Percentiles rank a stretch among this genome's conserved stretches.
These are phyloP conservation scores for Monosporascus ibericus DNA, from an alignment of 2,329 filamentous ascomycete genomes.

Conservation along the genomic window DNA sequence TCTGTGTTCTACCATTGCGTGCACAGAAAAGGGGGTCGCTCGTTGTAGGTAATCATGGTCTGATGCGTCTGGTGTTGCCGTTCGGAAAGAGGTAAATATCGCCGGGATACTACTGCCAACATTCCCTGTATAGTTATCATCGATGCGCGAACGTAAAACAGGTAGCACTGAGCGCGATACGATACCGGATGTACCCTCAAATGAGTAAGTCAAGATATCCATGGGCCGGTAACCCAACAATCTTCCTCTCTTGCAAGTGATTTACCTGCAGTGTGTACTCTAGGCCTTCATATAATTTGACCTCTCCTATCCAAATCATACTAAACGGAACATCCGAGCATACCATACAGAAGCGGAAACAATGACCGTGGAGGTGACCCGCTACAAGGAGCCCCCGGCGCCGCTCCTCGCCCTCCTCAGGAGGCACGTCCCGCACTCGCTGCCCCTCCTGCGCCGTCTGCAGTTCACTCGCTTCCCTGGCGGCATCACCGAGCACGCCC, in stretches of 20 bases:
- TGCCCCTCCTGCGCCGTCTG: constrained; percentile 57
- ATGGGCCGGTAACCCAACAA: not conserved
- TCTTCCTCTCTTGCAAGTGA: not conserved
- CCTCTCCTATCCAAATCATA: not conserved
- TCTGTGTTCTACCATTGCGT: not conserved
- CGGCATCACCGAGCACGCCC: constrained; percentile 37
- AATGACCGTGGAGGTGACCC: constrained; percentile 10
- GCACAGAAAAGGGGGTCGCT: not conserved
- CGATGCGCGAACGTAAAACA: too few species aligned
- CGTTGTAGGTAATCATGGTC: not conserved
- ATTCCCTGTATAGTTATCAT: too few species aligned
- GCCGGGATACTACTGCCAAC: too few species aligned
- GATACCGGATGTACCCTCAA: not conserved
- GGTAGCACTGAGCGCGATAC: not conserved
- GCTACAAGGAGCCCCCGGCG: constrained; percentile 25
- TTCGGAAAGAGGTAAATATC: too few species aligned
- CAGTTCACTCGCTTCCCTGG: constrained; percentile 44
- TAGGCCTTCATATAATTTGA: not conserved
- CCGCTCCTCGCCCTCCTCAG: constrained; percentile 42
- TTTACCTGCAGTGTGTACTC: not conserved
- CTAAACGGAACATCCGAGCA: not conserved
- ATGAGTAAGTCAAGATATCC: not conserved
- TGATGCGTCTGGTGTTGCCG: too few species aligned
- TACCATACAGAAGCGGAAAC: not conserved
- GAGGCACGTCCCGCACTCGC: constrained; percentile 48